A percentile compares a stretch with the other conserved stretches of the same genome.
phyloP scores from a whole-genome alignment of 305 asterid species.

The Solanum hybrid region DNA sequence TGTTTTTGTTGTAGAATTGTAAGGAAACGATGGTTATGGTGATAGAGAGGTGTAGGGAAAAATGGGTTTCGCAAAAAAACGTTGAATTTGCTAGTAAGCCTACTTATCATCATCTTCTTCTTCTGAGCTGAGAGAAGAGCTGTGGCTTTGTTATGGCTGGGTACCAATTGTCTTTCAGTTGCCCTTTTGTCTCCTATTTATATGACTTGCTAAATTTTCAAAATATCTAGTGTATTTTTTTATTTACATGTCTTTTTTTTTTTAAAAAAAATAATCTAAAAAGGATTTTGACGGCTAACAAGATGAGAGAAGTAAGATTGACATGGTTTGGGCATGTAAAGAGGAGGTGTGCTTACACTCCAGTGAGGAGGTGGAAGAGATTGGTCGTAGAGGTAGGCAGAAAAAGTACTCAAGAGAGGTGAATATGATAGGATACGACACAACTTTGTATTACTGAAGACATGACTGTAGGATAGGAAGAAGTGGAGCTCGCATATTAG shows the following conservation, averaged over 20 bases:
- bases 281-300: neutral
- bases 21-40: neutral
- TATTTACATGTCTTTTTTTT: neutral
- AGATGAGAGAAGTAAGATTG: too few species aligned
- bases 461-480: too few species aligned
- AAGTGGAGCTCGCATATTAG: neutral
- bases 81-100: conserved; percentile 12
- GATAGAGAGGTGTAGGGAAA: conserved; percentile 13
- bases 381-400: too few species aligned
- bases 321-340: neutral
- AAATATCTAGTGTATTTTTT: neutral
- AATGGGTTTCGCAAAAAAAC: conserved; percentile 14
- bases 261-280: neutral
- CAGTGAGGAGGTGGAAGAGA: too few species aligned
- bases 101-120: conserved; percentile 25
- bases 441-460: neutral
- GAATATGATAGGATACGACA: fast-evolving
- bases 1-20: conserved; percentile 9
- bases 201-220: neutral
- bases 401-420: neutral
- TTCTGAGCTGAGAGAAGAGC: neutral
- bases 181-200: neutral
- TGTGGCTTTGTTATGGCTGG: neutral
- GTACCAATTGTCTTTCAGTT: neutral
- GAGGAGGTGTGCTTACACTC: too few species aligned